phyloP scores from a whole-genome alignment of 164 flowering plant species.

The Paratinospora sagittata region DNA sequence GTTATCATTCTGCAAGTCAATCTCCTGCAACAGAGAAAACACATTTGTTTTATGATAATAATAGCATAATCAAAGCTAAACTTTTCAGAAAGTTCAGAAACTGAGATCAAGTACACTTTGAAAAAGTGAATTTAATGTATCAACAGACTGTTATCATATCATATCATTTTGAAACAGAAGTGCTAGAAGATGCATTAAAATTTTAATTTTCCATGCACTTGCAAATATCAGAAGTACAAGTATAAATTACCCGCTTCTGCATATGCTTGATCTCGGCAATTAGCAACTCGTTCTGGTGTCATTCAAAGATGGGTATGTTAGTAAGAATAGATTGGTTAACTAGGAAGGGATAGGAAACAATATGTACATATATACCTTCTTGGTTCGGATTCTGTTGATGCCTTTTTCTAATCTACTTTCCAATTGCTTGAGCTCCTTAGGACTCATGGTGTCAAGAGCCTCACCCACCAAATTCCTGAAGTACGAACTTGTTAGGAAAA shows the following conservation, averaged over 20 bases:
- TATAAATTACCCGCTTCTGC: slow-evolving; percentile 72
- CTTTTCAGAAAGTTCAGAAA: neutral
- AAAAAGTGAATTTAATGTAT: no score
- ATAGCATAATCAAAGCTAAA: neutral
- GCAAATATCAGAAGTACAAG: neutral
- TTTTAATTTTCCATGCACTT: neutral
- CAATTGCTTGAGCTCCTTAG: slow-evolving; percentile 56
- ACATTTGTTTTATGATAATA: neutral
- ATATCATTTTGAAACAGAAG: neutral
- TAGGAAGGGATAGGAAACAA: neutral
- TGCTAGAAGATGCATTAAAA: neutral
- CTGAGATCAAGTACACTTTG: no score
- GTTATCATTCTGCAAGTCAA: slow-evolving; percentile 75
- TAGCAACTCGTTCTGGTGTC: slow-evolving; percentile 1
- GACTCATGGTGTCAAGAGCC: slow-evolving; percentile 33
- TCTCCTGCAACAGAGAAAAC: slow-evolving; percentile 43
- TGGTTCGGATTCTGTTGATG: slow-evolving; percentile 65
- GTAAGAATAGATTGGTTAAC: neutral
- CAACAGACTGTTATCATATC: no score
- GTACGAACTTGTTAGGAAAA: neutral
- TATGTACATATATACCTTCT: slow-evolving; percentile 44
- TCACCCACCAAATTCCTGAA: slow-evolving; percentile 74
- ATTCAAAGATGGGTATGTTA: neutral
- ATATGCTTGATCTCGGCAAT: slow-evolving; percentile 56
- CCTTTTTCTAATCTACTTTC: slow-evolving; percentile 59